These are phyloP conservation scores for Orbilia ellipsospora DNA, from an alignment of 2,329 filamentous ascomycete species.

Conservation along the genomic window DNA sequence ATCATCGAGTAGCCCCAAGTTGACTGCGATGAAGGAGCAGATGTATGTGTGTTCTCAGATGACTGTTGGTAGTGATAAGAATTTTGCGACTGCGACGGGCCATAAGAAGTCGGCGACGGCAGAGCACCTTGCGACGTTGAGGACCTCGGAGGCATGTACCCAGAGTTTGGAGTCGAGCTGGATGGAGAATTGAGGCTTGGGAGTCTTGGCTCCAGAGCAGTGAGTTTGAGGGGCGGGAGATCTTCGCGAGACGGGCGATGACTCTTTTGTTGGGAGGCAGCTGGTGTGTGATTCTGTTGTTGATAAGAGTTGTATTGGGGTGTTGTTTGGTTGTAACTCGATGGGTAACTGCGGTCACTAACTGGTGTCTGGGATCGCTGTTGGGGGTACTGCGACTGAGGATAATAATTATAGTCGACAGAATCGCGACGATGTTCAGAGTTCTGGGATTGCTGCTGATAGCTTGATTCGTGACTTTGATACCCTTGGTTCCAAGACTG, in stretches of 20 bases:
- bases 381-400: conserved; percentile 46
- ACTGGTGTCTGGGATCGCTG: conserved; percentile 48
- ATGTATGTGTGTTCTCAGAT: conserved; percentile 45
- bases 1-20: conserved; percentile 56
- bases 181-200: conserved; percentile 51
- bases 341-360: conserved; percentile 49
- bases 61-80: conserved; percentile 40
- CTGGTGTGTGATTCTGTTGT: conserved; percentile 54
- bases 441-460: conserved; percentile 39
- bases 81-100: conserved; percentile 35
- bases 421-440: conserved; percentile 51
- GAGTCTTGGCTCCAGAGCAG: conserved; percentile 50
- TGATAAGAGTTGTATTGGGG: conserved; percentile 41
- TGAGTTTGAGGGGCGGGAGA: conserved; percentile 49
- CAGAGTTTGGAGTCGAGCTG: conserved; percentile 48
- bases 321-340: conserved; percentile 42
- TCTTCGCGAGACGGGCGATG: conserved; percentile 52
- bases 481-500: conserved; percentile 50
- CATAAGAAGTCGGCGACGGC: conserved; percentile 57
- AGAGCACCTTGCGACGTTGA: conserved; percentile 56
- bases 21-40: conserved; percentile 54
- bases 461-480: conserved; percentile 43
- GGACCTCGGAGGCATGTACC: conserved; percentile 48
- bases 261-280: conserved; percentile 45
- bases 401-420: conserved; percentile 48